Conservation (phyloP, 257 asterid species). For the Handroanthus guayacan region DNA sequence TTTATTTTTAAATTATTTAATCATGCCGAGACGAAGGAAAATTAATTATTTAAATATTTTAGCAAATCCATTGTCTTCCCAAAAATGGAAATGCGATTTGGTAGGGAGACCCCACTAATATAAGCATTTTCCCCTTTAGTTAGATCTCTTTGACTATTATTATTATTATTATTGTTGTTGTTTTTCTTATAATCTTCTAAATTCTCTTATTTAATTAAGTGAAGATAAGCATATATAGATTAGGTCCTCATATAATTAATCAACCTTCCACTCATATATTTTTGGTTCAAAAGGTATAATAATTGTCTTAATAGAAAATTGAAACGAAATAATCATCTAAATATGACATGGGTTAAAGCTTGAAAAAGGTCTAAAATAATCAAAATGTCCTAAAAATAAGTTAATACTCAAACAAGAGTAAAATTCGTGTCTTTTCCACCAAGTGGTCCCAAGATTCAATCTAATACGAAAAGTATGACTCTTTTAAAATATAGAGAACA, state of each 20-base stretch:
- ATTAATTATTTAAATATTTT: slow-evolving; percentile 29
- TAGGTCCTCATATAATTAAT: neutral
- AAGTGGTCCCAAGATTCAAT: too few relatives aligned
- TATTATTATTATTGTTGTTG: neutral
- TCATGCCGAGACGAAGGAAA: slow-evolving; percentile 6
- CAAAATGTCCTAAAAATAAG: too few relatives aligned
- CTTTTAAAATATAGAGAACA: too few relatives aligned
- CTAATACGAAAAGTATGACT: too few relatives aligned
- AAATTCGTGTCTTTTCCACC: too few relatives aligned
- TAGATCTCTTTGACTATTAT: neutral
- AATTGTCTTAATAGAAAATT: slow-evolving; percentile 31
- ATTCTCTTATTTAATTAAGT: neutral
- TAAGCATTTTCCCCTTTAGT: neutral
- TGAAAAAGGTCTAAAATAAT: too few relatives aligned
- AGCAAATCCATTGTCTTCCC: slow-evolving; percentile 38
- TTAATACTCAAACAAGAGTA: too few relatives aligned
- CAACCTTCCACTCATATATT: slow-evolving; percentile 18
- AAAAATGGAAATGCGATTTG: slow-evolving; percentile 42
- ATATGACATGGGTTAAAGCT: too few relatives aligned
- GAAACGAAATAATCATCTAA: neutral
- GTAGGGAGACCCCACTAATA: slow-evolving; percentile 22
- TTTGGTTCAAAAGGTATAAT: slow-evolving; percentile 8
- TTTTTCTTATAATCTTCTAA: neutral
- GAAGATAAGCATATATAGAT: neutral
- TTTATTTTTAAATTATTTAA: neutral